Percentiles rank a stretch among this genome's conserved stretches.
Conservation (phyloP, 2,329 filamentous ascomycete species). For the Neocucurbitaria cava region DNA sequence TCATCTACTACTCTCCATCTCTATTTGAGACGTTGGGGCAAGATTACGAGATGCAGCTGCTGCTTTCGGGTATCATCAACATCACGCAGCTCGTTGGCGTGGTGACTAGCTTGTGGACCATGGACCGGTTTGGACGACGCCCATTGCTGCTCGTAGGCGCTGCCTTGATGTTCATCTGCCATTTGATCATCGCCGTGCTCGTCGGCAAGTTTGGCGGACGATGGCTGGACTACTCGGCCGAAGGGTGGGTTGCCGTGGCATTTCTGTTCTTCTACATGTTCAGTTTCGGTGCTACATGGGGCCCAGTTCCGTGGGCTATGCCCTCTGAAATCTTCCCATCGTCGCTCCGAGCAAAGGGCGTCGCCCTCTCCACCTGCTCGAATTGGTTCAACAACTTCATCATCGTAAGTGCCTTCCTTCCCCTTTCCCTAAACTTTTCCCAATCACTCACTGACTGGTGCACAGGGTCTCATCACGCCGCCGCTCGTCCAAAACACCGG, state of each 20-base stretch:
- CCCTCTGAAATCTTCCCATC: slow-evolving; percentile 69
- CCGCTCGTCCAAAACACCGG: slow-evolving; percentile 66
- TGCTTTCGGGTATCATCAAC: slow-evolving; percentile 72
- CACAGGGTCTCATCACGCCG: slow-evolving; percentile 67
- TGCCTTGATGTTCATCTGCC: slow-evolving; percentile 56
- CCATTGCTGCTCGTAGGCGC: slow-evolving; percentile 53
- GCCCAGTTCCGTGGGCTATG: slow-evolving; percentile 59
- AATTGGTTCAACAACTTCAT: slow-evolving; percentile 73
- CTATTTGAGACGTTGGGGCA: slow-evolving; percentile 68
- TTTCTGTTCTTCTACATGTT: slow-evolving; percentile 70
- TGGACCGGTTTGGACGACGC: slow-evolving; percentile 52
- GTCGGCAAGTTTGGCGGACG: slow-evolving; percentile 60
- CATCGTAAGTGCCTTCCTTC: slow-evolving; percentile 49
- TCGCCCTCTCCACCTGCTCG: slow-evolving; percentile 67
- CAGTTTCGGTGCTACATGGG: slow-evolving; percentile 67
- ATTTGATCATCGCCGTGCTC: slow-evolving; percentile 63
- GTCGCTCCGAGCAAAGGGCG: slow-evolving; percentile 68
- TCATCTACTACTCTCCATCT: slow-evolving; percentile 67
- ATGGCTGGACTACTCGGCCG: slow-evolving; percentile 59
- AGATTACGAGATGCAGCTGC: slow-evolving; percentile 59
- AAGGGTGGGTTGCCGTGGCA: slow-evolving; percentile 64
- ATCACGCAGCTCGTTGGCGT: slow-evolving; percentile 52
- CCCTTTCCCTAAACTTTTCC: background rate
- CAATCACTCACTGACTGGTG: slow-evolving; percentile 54
- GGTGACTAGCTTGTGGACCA: slow-evolving; percentile 50